A percentile compares a stretch with the other conserved stretches of the same genome.
phyloP scores from a whole-genome alignment of 257 asterid species.

The Solanum pinnatisectum region DNA sequence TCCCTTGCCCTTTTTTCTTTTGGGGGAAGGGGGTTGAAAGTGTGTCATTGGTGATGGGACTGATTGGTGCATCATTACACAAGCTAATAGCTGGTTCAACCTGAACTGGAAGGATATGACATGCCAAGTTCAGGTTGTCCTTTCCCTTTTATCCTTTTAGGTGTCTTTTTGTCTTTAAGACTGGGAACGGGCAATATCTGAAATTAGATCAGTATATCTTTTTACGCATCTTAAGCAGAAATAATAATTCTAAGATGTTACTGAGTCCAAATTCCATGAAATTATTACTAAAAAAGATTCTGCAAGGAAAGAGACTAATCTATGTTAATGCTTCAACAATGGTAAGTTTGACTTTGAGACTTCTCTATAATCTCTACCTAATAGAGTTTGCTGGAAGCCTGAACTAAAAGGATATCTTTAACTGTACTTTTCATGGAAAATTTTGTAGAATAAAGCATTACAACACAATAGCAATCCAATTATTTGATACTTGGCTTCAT shows the following conservation, averaged over 20 bases:
- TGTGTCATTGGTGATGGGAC: background rate
- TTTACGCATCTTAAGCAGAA: background rate
- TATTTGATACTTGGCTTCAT: background rate
- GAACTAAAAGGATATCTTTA: background rate
- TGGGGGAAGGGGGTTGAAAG: background rate
- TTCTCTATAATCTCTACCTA: background rate
- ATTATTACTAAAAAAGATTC: background rate
- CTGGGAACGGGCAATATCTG: background rate
- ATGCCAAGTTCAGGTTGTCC: background rate
- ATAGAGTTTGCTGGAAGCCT: background rate
- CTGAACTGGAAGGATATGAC: background rate
- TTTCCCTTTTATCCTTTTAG: background rate
- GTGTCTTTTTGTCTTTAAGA: background rate
- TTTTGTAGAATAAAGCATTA: background rate
- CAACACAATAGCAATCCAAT: background rate
- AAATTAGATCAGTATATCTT: background rate
- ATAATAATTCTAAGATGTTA: background rate
- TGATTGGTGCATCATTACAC: background rate
- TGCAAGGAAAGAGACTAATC: background rate
- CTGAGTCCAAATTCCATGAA: background rate
- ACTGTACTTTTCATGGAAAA: background rate
- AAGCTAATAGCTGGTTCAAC: background rate
- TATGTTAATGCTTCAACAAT: background rate
- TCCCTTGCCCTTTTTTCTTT: background rate
- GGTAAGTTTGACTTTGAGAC: background rate